Evolutionary conservation across 2,329 filamentous ascomycete genomes (phyloP), one percentile per base, ranked within the genome.

Genomic region (Fonsecaea multimorphosa): DNA sequence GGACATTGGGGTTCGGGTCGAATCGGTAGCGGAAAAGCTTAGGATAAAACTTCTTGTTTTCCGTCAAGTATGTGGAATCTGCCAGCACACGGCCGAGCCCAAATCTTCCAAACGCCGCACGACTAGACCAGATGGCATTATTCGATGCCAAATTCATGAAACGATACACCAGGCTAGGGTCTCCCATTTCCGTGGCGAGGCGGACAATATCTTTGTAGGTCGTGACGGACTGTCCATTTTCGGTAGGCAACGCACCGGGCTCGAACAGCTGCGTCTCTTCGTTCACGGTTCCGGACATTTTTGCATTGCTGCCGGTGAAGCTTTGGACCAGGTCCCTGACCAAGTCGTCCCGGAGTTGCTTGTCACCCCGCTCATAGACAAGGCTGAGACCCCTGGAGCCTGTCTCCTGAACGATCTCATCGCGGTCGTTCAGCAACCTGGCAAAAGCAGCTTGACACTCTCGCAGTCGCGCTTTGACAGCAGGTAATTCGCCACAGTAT

Each of bases 121-220:
- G 87, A n/a, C 93, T 96, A 1, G 93, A 94, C 95, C 95, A 99
- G 16, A 96, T 96, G 0, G 93, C 93, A 55, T 96, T 96, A 74
- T 97, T 97, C 1, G 93, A 92, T 2, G 95, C 95, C 71, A 99
- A 84, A 0, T 93, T 94, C 95, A 99, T 99, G 80, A 99, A 98
- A 67, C 93, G 92, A 81, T 99, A 99, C 0, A 98, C 91, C n/a
- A 99, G 83, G 72, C 91, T 93, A 65, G 95, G 94, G 73, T 99
- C 94, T 11, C 95, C 95, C 36, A 97, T 93, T 79, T 99, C 95
- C 51, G 94, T 92, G n/a, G 95, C 95, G 55, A 99, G 83, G 71
- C 85, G 95, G 77, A 99, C 91, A 71, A 99, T 98, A 74, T 99
- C 95, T 76, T 96, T 97, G 81, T 99, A 99, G 0, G 94, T 98